Percentiles rank a stretch among this genome's conserved stretches.
These are phyloP conservation scores for Pterulicium gracile DNA, from an alignment of 1,284 basidiomycete genomes.

Conservation along the genomic window DNA sequence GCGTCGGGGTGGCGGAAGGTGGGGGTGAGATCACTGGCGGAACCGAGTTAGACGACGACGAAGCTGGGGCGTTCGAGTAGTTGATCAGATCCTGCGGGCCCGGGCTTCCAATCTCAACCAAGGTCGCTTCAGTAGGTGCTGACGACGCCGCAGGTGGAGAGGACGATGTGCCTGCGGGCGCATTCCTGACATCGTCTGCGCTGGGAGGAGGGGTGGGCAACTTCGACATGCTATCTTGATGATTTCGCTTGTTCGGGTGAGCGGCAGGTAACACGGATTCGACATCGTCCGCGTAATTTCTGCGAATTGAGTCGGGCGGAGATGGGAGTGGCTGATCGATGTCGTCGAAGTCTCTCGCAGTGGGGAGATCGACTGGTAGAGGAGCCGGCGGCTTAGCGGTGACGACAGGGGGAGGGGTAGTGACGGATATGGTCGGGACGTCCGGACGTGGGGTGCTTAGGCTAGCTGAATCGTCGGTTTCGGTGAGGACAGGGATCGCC, in stretches of 20 bases:
- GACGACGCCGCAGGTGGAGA: too few species aligned
- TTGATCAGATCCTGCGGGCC: background rate
- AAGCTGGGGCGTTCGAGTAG: background rate
- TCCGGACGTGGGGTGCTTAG: constrained; percentile 10
- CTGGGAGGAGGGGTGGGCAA: constrained; percentile 21
- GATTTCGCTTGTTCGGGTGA: constrained; percentile 12
- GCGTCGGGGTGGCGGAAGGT: background rate
- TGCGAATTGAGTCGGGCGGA: constrained; percentile 32
- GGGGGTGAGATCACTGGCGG: background rate
- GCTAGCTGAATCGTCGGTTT: constrained; percentile 9
- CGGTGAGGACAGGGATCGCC: constrained; percentile 15
- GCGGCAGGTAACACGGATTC: constrained; percentile 31
- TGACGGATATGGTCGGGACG: constrained; percentile 49
- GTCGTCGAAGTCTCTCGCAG: constrained; percentile 49
- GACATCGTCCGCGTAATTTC: constrained; percentile 43
- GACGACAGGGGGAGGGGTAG: too few species aligned
- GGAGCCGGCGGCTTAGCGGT: constrained; percentile 66
- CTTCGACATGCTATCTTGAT: constrained; percentile 13
- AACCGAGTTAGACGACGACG: background rate
- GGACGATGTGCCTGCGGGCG: background rate
- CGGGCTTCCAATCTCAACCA: constrained; percentile 1
- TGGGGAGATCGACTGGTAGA: constrained; percentile 53
- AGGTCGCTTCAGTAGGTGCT: background rate
- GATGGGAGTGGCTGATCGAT: constrained; percentile 30
- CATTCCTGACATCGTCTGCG: background rate